Conservation (phyloP, 108 stramenopile genomes). For the Mayamaea pseudoterrestris region DNA sequence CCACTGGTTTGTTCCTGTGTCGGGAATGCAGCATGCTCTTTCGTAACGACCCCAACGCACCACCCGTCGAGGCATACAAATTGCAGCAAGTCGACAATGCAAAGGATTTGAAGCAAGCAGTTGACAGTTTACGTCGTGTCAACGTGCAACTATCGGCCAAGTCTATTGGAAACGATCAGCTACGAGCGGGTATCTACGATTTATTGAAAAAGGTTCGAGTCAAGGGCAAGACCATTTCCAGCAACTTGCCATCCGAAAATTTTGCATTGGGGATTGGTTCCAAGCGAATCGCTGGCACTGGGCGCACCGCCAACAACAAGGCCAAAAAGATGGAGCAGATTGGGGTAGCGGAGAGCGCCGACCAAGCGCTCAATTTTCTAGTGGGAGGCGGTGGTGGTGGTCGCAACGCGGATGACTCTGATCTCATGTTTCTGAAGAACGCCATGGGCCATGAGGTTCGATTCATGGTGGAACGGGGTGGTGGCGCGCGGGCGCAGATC, state of each 20-base stretch:
- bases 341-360: constrained; percentile 44
- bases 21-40: constrained; percentile 56
- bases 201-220: constrained; percentile 77
- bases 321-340: constrained; percentile 59
- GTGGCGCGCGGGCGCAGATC: constrained; percentile 71
- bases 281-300: constrained; percentile 77
- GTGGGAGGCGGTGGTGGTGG: constrained; percentile 21
- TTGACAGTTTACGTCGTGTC: constrained; percentile 48
- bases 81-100: constrained; percentile 71
- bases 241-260: constrained; percentile 82
- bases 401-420: constrained; percentile 26
- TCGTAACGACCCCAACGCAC: constrained; percentile 59
- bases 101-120: constrained; percentile 49
- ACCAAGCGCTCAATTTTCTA: constrained; percentile 23
- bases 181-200: constrained; percentile 71
- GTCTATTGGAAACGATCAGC: constrained; percentile 44
- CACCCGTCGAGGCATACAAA: constrained; percentile 47
- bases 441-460: constrained; percentile 79
- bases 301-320: constrained; percentile 71
- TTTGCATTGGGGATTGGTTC: constrained; percentile 74
- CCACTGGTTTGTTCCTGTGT: constrained; percentile 71
- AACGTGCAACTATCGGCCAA: constrained; percentile 71
- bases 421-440: constrained; percentile 76
- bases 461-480: constrained; percentile 79
- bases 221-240: constrained; percentile 42